Conservation (phyloP, 768 basidiomycete genomes). For the Panaeolus cyanescens region DNA sequence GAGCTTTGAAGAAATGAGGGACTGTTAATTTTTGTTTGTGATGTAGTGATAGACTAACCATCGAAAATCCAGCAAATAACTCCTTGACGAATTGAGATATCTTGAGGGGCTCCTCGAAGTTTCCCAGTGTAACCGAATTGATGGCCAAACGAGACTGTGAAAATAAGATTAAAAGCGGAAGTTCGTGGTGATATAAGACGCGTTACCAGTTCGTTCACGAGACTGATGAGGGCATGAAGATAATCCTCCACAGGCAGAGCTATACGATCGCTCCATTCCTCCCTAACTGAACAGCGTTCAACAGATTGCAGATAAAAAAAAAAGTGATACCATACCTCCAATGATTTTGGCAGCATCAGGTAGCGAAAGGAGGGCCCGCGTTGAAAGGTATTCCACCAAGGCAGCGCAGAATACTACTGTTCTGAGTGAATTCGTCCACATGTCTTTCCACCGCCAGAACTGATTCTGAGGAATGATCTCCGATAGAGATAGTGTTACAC, state of each 20-base stretch:
- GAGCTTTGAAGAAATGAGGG: conserved; percentile 45
- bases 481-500: conserved; percentile 52
- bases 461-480: conserved; percentile 66
- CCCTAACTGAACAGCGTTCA: conserved; percentile 48
- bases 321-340: conserved; percentile 56
- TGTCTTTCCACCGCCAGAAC: conserved; percentile 84
- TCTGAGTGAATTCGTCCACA: conserved; percentile 75
- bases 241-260: conserved; percentile 75
- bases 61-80: conserved; percentile 80
- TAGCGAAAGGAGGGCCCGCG: conserved; percentile 60
- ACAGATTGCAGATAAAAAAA: background rate
- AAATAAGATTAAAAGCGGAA: background rate
- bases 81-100: conserved; percentile 83
- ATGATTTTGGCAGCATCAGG: conserved; percentile 51
- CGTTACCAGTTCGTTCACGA: conserved; percentile 80
- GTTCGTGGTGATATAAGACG: background rate
- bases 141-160: conserved; percentile 74
- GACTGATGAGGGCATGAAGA: conserved; percentile 73
- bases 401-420: conserved; percentile 67
- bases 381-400: conserved; percentile 64
- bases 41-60: conserved; percentile 45
- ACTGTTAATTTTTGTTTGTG: background rate
- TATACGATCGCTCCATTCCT: conserved; percentile 70
- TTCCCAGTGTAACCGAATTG: conserved; percentile 80
- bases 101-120: conserved; percentile 76